phyloP scores from a whole-genome alignment of 1,284 basidiomycete genomes.

The Ceratorhiza oryzae-sativae region DNA sequence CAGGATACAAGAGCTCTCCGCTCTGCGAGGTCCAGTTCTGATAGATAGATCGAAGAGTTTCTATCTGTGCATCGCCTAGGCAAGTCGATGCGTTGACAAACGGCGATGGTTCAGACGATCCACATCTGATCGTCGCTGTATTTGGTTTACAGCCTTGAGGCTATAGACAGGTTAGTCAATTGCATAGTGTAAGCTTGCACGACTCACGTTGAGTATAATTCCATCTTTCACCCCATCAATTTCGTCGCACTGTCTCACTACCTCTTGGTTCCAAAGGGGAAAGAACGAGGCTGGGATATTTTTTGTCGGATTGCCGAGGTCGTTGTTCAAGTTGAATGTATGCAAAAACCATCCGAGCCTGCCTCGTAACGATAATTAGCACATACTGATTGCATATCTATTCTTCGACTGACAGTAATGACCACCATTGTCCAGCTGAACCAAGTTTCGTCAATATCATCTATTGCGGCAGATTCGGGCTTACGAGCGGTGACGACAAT shows the following conservation, averaged over 20 bases:
- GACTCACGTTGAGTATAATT: constrained; percentile 10
- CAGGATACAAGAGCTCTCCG: constrained; percentile 11
- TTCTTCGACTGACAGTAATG: neutral
- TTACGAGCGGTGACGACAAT: constrained; percentile 8
- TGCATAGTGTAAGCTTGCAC: neutral
- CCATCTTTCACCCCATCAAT: constrained; percentile 3
- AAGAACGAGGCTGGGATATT: constrained; percentile 9
- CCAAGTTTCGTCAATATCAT: neutral
- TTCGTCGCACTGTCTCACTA: constrained; percentile 7
- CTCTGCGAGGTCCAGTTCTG: constrained; percentile 12
- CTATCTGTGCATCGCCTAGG: neutral
- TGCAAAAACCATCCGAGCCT: constrained; percentile 11
- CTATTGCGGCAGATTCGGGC: neutral
- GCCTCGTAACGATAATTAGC: neutral
- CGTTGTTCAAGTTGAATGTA: neutral
- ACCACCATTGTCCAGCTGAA: constrained; percentile 20
- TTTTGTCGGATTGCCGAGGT: neutral
- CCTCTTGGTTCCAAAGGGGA: neutral
- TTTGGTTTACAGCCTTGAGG: constrained; percentile 2
- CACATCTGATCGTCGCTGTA: neutral
- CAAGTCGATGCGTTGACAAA: constrained; percentile 12
- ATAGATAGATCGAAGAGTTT: constrained; percentile 7
- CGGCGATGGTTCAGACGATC: neutral
- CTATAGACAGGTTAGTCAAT: neutral
- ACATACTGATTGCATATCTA: neutral